Base-by-base conservation (phyloP, 805 yeast genomes). In the Metschnikowia koreensis region DNA sequence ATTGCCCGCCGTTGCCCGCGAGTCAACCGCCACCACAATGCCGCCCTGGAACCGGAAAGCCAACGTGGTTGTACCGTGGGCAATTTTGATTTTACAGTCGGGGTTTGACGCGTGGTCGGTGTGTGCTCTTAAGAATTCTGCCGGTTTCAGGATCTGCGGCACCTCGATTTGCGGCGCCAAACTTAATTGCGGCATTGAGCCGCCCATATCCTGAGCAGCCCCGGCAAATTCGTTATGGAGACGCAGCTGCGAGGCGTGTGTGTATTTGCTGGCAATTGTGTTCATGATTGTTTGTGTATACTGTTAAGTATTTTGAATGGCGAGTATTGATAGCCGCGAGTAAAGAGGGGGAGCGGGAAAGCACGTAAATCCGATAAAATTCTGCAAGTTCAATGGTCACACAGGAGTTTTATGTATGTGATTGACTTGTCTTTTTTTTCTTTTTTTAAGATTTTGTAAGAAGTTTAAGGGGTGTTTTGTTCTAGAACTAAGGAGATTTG, bases 11-110 rank as follows among this genome's bases (percentile, higher is more conserved):
- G 98, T 88, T 53, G 99, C 99, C 71, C 99, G 84, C 41, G 97
- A 91, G 74, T 94, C 99, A 10, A 94, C 99, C 0, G 98, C 98
- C 48, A 94, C 97, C 38, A 87, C 76, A 60, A 94, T 92, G 26
- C 99, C 99, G 28, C 93, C 97, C 73, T 93, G 84, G 72, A 92
- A 94, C 70, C 97, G 81, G 76, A 94, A 94, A 9, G 98, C 97
- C 62, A 94, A 77, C 12, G 99, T 94, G 7, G 99, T 94, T n/a
- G 99, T 94, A 69, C 99, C 99, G 71, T 94, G 99, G 22, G 97
- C 97, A 65, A 94, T 88, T 69, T 94, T 93, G 75, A 94, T 93
- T 65, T 85, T 87, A 73, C 96, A 92, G 66, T 91, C 97, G 28
- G 96, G 96, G 68, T 92, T 93, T 54, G 84, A 67, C 16, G 90